Conservation (phyloP, 805 yeast species). For the Scheffersomyces stipitis region DNA sequence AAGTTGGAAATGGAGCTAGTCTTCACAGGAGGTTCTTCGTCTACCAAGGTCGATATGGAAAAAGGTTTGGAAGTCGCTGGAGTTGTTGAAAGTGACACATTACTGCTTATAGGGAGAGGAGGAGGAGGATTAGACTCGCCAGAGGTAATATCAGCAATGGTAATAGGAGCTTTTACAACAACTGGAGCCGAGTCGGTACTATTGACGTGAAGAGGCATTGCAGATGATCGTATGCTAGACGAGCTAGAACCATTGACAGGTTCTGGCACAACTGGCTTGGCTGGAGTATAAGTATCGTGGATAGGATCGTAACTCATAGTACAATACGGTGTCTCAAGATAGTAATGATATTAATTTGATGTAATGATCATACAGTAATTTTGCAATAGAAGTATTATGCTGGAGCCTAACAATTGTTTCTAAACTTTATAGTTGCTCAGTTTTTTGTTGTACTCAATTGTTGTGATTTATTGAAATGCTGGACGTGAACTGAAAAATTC, state of each 20-base stretch:
- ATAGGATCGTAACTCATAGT: slow-evolving; percentile 46
- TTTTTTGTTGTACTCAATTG: too few relatives aligned
- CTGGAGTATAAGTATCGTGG: slow-evolving; percentile 32
- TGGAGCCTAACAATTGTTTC: too few relatives aligned
- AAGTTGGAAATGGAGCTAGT: slow-evolving; percentile 1
- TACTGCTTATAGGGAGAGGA: not conserved
- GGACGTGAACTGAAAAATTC: too few relatives aligned
- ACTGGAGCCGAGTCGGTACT: not conserved
- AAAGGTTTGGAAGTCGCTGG: slow-evolving; percentile 1
- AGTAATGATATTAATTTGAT: too few relatives aligned
- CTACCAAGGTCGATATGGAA: slow-evolving; percentile 9
- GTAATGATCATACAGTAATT: too few relatives aligned
- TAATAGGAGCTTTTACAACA: not conserved
- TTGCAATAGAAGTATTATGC: too few relatives aligned
- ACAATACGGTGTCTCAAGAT: too few relatives aligned
- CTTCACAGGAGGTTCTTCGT: slow-evolving; percentile 1
- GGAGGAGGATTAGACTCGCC: not conserved
- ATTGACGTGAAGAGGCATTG: too few relatives aligned
- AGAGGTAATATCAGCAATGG: not conserved
- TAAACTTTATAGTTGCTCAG: too few relatives aligned
- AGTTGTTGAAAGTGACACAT: not conserved
- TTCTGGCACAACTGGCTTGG: not conserved
- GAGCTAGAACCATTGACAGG: not conserved
- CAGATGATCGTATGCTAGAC: too few relatives aligned
- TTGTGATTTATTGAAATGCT: too few relatives aligned